Evolutionary conservation across 2,329 filamentous ascomycete genomes (phyloP), one percentile per base, ranked within the genome.

Genomic region (Botrytis elliptica): DNA sequence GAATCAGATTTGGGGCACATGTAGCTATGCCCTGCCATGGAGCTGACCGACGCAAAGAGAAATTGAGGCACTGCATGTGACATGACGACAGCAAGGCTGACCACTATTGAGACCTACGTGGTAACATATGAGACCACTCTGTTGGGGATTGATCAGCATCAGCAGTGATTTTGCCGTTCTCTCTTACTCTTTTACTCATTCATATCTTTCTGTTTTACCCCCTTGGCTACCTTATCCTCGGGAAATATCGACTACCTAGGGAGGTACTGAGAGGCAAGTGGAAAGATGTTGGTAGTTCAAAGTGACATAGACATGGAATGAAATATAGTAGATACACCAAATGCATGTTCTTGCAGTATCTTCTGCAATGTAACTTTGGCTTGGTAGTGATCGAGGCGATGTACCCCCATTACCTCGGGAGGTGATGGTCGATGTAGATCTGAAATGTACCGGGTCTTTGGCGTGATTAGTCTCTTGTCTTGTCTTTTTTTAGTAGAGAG

Each of bases 281-380:
- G 46, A 36, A 55, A 67, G 36, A 20, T 57, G 6, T 9, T n/a
- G 65, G 65, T 55, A 20, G 36, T 40, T 40, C 65, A 68, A 29
- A 22, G 36, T 40, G 33, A 8, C 16, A 55, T 40, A 4, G 25
- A n/a, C 33, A 68, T 55, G 29, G 46, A 68, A 29, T 55, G 46
- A 29, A 29, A 68, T 40, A 55, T 42, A 29, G 29, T 4, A 55
- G 38, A 40, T 36, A 42, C 62, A n/a, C 38, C 62, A 64, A 42
- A 44, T 44, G 62, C 25, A 42, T 29, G 25, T 29, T 44, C 38
- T 38, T 49, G 63, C 29, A 36, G 42, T 20, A 66, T 66, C 42
- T 36, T 40, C 25, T 66, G 63, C 63, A 40, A 63, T 63, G 60
- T 62, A 40, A 64, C 62, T 64, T 20, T 16, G 62, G 18, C 62